Percentiles rank a stretch among this genome's conserved stretches.
Conservation (phyloP, 345 rosid species). For the Syzygium aqueum region DNA sequence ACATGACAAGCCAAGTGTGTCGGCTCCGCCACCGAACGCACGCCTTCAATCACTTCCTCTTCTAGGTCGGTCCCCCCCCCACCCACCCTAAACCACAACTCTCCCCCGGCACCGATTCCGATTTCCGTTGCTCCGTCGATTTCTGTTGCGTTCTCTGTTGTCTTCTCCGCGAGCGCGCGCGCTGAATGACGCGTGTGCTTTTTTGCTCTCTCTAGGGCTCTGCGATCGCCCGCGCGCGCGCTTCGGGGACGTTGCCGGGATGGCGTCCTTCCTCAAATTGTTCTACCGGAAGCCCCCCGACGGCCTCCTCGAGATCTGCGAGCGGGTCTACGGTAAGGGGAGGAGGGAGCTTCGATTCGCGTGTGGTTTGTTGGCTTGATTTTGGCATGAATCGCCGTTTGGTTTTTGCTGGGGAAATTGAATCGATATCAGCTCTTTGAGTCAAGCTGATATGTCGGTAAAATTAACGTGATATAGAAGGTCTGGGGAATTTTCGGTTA, state of each 20-base stretch:
- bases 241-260: conserved; percentile 5
- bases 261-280: conserved; percentile 82
- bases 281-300: conserved; percentile 88
- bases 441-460: neutral
- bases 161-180: neutral
- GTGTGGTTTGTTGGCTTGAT: neutral
- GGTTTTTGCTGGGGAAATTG: neutral
- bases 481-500: neutral
- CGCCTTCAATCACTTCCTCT: neutral
- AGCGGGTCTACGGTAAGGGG: conserved; percentile 66
- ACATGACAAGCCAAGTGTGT: neutral
- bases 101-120: neutral
- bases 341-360: neutral
- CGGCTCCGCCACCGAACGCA: neutral
- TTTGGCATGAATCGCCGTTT: neutral
- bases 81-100: neutral
- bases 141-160: neutral
- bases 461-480: neutral
- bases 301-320: conserved; percentile 88
- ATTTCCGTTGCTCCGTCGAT: neutral
- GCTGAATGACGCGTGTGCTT: neutral
- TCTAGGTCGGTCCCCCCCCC: neutral
- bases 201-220: neutral
- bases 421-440: neutral
- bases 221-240: neutral